phyloP scores from a whole-genome alignment of 805 yeast species.

The Ogataea trehaloabstinens region DNA sequence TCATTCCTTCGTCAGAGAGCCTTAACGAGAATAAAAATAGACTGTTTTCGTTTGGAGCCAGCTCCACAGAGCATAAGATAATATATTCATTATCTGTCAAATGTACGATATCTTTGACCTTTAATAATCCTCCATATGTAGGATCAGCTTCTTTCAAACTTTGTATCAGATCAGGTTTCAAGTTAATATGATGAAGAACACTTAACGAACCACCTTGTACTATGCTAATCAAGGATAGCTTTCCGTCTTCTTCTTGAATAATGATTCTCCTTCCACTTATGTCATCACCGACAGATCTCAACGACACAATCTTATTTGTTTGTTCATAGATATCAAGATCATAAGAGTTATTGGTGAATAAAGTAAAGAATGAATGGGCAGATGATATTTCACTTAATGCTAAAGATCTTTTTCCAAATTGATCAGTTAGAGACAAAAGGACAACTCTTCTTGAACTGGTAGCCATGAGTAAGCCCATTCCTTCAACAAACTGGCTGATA shows the following conservation, averaged over 20 bases:
- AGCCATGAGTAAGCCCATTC: conserved; percentile 69
- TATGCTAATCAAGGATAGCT: conserved; percentile 34
- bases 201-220: conserved; percentile 32
- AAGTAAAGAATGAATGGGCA: conserved; percentile 19
- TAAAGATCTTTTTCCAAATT: conserved; percentile 56
- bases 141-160: conserved; percentile 42
- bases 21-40: conserved; percentile 39
- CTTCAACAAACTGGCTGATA: conserved; percentile 58
- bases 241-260: conserved; percentile 47
- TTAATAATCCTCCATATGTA: conserved; percentile 47
- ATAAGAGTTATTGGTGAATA: conserved; percentile 18
- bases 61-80: conserved; percentile 47
- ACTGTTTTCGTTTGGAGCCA: conserved; percentile 30
- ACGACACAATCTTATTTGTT: conserved; percentile 52
- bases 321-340: conserved; percentile 20
- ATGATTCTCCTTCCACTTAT: conserved; percentile 41
- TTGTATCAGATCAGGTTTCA: conserved; percentile 15
- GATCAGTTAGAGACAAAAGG: conserved; percentile 62
- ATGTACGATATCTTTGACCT: conserved; percentile 62
- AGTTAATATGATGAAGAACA: conserved; percentile 29
- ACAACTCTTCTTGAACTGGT: conserved; percentile 69
- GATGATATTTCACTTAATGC: conserved; percentile 21
- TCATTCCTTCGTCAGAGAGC: background rate
- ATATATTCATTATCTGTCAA: conserved; percentile 41
- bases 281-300: conserved; percentile 46